phyloP scores from a whole-genome alignment of 768 basidiomycete genomes.

The Panaeolus papilionaceus region DNA sequence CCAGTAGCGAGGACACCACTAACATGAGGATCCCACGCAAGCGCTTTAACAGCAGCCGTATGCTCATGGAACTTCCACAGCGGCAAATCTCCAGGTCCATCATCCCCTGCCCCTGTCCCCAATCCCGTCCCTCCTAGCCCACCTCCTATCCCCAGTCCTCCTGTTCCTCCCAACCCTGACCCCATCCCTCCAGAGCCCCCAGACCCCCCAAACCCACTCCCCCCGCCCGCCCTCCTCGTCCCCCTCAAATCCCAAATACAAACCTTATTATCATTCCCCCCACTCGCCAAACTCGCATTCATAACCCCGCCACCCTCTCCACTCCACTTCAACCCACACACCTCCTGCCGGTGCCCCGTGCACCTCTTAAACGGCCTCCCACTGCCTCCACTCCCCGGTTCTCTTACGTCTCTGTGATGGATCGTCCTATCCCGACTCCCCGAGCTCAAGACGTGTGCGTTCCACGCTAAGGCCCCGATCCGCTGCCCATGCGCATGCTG shows the following conservation, averaged over 20 bases:
- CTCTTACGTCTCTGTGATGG: slow-evolving; percentile 91
- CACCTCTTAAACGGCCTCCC: slow-evolving; percentile 75
- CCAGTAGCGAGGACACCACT: slow-evolving; percentile 91
- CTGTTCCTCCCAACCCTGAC: too few species aligned
- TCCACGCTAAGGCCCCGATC: slow-evolving; percentile 96
- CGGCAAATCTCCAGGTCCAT: slow-evolving; percentile 60
- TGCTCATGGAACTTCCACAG: slow-evolving; percentile 97
- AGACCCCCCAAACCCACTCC: slow-evolving; percentile 11
- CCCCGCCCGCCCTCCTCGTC: slow-evolving; percentile 47
- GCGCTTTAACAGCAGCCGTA: slow-evolving; percentile 95
- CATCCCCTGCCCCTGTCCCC: slow-evolving; percentile 33
- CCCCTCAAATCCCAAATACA: slow-evolving; percentile 95
- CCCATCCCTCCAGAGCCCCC: too few species aligned
- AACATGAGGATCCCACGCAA: slow-evolving; percentile 98
- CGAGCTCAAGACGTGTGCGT: slow-evolving; percentile 82
- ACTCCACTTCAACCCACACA: slow-evolving; percentile 96
- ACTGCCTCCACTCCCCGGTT: slow-evolving; percentile 41
- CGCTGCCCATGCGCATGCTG: slow-evolving; percentile 85
- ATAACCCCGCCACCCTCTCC: slow-evolving; percentile 45
- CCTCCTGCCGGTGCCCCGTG: slow-evolving; percentile 87
- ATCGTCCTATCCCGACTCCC: slow-evolving; percentile 93
- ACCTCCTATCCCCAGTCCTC: slow-evolving; percentile 18
- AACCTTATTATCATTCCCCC: slow-evolving; percentile 99
- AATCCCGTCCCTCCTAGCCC: slow-evolving; percentile 29
- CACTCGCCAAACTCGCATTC: slow-evolving; percentile 78